Percentiles rank a stretch among this genome's conserved stretches.
Conservation (phyloP, 768 basidiomycete species). For the Infundibulicybe gibba region DNA sequence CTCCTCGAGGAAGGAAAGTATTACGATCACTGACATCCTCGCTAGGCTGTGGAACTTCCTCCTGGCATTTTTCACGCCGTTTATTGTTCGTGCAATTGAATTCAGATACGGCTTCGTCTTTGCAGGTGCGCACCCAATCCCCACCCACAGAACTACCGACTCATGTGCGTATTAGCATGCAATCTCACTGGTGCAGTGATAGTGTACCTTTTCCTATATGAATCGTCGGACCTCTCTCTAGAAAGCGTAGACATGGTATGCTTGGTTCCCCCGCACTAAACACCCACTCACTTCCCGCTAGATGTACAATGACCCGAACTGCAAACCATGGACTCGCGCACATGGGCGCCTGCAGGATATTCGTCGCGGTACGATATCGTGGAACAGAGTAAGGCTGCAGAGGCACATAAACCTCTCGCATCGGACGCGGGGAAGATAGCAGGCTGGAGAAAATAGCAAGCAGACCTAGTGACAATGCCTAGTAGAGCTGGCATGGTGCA, state of each 20-base stretch:
- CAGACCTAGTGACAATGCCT: not conserved
- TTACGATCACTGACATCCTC: not conserved
- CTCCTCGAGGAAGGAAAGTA: not conserved
- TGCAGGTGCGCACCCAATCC: conserved; percentile 36
- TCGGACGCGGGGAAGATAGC: not conserved
- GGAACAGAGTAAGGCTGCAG: conserved; percentile 37
- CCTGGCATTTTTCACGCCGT: conserved; percentile 77
- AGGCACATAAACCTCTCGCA: conserved; percentile 24
- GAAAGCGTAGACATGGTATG: conserved; percentile 59
- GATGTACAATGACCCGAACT: conserved; percentile 64
- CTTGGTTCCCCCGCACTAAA: not conserved
- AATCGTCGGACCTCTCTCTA: conserved; percentile 61
- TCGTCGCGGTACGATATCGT: conserved; percentile 39
- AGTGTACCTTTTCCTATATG: conserved; percentile 76
- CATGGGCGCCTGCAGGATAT: conserved; percentile 61
- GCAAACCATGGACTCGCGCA: conserved; percentile 65
- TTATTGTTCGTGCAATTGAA: conserved; percentile 52
- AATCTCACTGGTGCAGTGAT: conserved; percentile 57
- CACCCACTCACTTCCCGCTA: conserved; percentile 9
- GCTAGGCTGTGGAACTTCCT: conserved; percentile 62
- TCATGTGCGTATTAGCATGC: conserved; percentile 34
- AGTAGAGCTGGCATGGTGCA: too few relatives aligned
- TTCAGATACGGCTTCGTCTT: conserved; percentile 73
- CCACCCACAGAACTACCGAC: not conserved
- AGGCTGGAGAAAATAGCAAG: not conserved